Evolutionary conservation across 257 asterid species (phyloP).

Genomic region (Cruciata laevipes): DNA sequence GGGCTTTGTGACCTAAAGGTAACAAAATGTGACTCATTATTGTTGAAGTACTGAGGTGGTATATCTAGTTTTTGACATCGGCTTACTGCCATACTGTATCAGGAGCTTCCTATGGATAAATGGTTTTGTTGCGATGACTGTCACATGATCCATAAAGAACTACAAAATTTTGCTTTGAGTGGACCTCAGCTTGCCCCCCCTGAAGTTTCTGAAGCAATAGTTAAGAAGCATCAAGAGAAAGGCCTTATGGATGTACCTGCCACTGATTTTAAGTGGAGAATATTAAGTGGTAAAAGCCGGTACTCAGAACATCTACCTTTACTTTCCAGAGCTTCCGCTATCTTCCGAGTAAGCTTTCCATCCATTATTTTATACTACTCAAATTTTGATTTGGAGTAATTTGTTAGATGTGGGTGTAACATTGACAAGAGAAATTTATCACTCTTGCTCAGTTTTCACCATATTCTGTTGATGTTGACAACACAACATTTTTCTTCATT

Average conservation of each 20-base stretch:
- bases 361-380: neutral
- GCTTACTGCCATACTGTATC: slow-evolving; percentile 24
- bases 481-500: neutral
- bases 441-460: no score
- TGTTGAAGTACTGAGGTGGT: neutral
- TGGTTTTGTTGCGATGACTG: slow-evolving; percentile 94
- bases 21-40: slow-evolving; percentile 16
- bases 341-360: slow-evolving; percentile 68
- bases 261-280: slow-evolving; percentile 65
- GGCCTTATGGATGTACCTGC: slow-evolving; percentile 34
- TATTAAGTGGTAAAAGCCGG: slow-evolving; percentile 85
- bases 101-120: slow-evolving; percentile 95
- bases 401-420: neutral
- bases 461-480: neutral
- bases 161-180: slow-evolving; percentile 45
- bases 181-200: slow-evolving; percentile 65
- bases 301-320: slow-evolving; percentile 60
- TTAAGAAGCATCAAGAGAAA: slow-evolving; percentile 43
- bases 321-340: slow-evolving; percentile 90
- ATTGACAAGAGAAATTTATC: neutral
- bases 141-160: slow-evolving; percentile 51
- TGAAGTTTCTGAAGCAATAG: slow-evolving; percentile 41
- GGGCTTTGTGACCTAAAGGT: slow-evolving; percentile 88
- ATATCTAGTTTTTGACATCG: slow-evolving; percentile 8
- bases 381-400: neutral